Base-by-base conservation (phyloP, 2,329 filamentous ascomycete genomes). In the Diaporthe ilicicola region DNA sequence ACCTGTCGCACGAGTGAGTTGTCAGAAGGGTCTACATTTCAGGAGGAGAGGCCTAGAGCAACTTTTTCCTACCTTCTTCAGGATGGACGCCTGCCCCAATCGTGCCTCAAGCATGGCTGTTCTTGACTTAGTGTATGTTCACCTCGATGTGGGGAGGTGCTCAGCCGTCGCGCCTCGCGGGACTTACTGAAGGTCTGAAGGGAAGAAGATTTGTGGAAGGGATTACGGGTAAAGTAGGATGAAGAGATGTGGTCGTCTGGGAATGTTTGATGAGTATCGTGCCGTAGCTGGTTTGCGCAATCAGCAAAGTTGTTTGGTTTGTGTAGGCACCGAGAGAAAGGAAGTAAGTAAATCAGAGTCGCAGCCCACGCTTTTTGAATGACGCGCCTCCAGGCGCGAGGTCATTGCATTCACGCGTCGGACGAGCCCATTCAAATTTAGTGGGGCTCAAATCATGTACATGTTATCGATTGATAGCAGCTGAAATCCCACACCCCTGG, bases 51-150 rank as follows among this genome's bases (percentile, higher is more conserved):
- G 29, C 6, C 7, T 19, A 29, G 19, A n/a, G 29, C 53, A 19
- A 61, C 15, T 37, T 39, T 46, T n/a, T 72, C 83, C 74, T 84
- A 95, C 94, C 93, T 96, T 97, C 89, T 99, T 99, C 82, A 99
- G 90, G 82, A 97, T 88, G 80, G 90, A 89, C 74, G 97, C 95
- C 88, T 98, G 95, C 82, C 96, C 93, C 84, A 99, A 90, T 85
- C 95, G 93, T 90, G 96, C 96, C 90, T 99, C 96, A 86, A 99
- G 91, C 95, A 98, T 89, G 74, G 81, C 86, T 87, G 79, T 73
- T 54, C 68, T 68, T 67, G 69, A 51, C 34, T 76, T 67, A 75
- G 69, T n/a, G 88, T 90, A 76, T 46, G 72, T 67, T 74, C 72
- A 69, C 73, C 73, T 74, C 70, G 62, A 67, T 68, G 39, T 27